Conservation (phyloP, 257 asterid genomes). For the Voacanga thouarsii region DNA sequence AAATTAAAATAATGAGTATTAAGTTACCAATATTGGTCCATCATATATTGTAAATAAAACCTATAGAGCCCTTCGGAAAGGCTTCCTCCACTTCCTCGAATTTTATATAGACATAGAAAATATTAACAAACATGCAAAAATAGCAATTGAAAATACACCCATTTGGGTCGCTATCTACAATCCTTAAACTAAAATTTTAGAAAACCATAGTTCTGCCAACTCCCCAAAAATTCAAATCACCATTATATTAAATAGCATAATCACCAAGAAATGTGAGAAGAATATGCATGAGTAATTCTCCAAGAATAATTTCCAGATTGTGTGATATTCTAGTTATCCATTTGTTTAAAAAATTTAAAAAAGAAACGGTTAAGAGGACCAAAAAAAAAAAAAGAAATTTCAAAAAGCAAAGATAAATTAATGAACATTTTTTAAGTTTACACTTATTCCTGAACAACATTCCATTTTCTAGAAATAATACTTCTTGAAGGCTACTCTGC, state of each 20-base stretch:
- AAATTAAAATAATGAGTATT: too few species aligned
- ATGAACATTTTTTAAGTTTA: constrained; percentile 3
- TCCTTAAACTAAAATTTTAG: not conserved
- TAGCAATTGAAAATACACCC: not conserved
- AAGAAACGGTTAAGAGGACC: not conserved
- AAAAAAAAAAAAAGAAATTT: not conserved
- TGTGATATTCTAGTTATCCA: not conserved
- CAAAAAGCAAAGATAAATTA: not conserved
- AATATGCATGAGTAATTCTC: not conserved
- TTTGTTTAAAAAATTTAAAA: not conserved
- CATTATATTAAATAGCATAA: not conserved
- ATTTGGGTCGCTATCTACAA: not conserved
- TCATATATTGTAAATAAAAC: too few species aligned
- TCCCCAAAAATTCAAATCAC: not conserved
- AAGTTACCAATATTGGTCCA: too few species aligned
- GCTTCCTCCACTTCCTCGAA: too few species aligned
- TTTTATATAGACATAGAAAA: not conserved
- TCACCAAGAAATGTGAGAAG: not conserved
- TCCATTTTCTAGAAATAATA: constrained; percentile 57
- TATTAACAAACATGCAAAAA: not conserved
- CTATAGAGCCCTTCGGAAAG: too few species aligned
- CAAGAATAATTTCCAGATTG: not conserved
- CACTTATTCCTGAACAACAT: constrained; percentile 82
- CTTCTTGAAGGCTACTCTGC: constrained; percentile 59
- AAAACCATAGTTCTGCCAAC: not conserved